phyloP scores from a whole-genome alignment of 2,329 filamentous ascomycete species.

The Aquanectria penicillioides region DNA sequence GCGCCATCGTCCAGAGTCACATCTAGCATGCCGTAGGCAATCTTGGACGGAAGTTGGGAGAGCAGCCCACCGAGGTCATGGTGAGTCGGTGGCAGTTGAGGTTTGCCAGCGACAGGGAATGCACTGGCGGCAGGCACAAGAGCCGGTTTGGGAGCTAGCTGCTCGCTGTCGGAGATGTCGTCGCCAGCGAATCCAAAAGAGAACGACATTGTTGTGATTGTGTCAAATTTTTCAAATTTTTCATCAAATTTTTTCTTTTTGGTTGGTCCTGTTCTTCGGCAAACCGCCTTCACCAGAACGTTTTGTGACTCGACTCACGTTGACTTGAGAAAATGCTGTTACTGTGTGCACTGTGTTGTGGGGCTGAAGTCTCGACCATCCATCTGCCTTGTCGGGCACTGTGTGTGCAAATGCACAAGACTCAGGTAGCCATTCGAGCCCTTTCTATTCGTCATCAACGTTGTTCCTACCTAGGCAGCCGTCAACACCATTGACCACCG shows the following conservation, averaged over 20 bases:
- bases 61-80: conserved; percentile 64
- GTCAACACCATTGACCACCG: no score
- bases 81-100: conserved; percentile 63
- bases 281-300: not conserved
- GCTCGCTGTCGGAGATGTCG: conserved; percentile 64
- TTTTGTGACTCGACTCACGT: not conserved
- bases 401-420: conserved; percentile 19
- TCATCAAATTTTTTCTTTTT: conserved; percentile 5
- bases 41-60: conserved; percentile 74
- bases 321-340: conserved; percentile 30
- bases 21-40: conserved; percentile 72
- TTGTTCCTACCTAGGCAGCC: no score
- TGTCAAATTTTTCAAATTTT: conserved; percentile 1
- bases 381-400: conserved; percentile 26
- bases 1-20: conserved; percentile 67
- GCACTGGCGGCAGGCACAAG: conserved; percentile 49
- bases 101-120: conserved; percentile 70
- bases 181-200: conserved; percentile 72
- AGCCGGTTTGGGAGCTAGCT: conserved; percentile 33
- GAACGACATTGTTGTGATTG: conserved; percentile 55
- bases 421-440: conserved; percentile 13
- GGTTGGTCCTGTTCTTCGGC: conserved; percentile 2
- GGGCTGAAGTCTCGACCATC: conserved; percentile 27
- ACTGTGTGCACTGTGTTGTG: conserved; percentile 42
- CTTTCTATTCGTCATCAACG: conserved; percentile 18